A percentile compares a stretch with the other conserved stretches of the same genome.
phyloP scores from a whole-genome alignment of 768 basidiomycete genomes.

The Peribolospora kevripleyi region DNA sequence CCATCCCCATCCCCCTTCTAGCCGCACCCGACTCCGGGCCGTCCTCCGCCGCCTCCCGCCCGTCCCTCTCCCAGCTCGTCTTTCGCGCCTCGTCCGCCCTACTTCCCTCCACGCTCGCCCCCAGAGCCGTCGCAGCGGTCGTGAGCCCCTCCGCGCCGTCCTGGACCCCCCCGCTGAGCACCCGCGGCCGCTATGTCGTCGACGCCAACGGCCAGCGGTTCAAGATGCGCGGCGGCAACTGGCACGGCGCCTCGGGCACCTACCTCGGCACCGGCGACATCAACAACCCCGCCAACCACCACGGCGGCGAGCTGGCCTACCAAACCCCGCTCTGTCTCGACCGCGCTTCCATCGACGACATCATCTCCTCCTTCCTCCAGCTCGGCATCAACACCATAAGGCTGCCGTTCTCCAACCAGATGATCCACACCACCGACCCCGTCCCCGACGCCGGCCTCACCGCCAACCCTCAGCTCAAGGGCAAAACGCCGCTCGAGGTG shows the following conservation, averaged over 20 bases:
- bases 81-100: too few species aligned
- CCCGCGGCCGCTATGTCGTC: conserved; percentile 5
- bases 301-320: conserved; percentile 1
- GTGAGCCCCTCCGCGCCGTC: neutral
- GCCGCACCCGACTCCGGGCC: too few species aligned
- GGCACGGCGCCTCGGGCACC: conserved; percentile 4
- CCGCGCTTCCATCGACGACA: conserved; percentile 1
- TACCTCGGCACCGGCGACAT: conserved; percentile 3
- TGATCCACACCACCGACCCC: conserved; percentile 1
- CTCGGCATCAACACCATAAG: conserved; percentile 6
- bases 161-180: conserved; percentile 5
- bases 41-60: too few species aligned
- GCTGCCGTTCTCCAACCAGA: conserved; percentile 5
- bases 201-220: conserved; percentile 4
- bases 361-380: conserved; percentile 3
- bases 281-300: conserved; percentile 1
- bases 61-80: too few species aligned
- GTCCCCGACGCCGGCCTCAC: conserved; percentile 1
- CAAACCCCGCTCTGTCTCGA: conserved; percentile 1
- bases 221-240: conserved; percentile 4
- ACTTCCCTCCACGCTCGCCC: too few species aligned
- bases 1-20: too few species aligned
- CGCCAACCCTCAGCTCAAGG: conserved; percentile 3
- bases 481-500: conserved; percentile 4
- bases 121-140: neutral